Conservation (phyloP, 192 early-diverging fungal species). For the Borealophlyctis nickersoniae region DNA sequence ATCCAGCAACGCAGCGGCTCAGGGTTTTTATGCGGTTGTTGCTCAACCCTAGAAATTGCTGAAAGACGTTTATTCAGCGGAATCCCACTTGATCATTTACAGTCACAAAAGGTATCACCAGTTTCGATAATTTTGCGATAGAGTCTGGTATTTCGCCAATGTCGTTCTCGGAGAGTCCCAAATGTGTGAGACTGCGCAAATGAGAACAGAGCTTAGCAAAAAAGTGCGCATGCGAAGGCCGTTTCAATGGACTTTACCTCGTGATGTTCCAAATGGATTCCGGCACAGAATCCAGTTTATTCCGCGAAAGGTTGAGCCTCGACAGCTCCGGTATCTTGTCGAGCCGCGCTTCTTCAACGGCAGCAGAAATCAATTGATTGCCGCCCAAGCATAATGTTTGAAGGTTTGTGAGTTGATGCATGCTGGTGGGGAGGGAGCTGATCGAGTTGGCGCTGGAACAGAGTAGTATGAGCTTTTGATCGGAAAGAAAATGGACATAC, state of each 20-base stretch:
- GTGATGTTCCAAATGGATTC: conserved; percentile 16
- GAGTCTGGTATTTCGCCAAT: conserved; percentile 17
- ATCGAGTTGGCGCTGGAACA: conserved; percentile 18
- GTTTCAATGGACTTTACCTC: too few relatives aligned
- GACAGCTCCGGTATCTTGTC: conserved; percentile 17
- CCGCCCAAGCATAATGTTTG: conserved; percentile 21
- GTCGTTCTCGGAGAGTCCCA: conserved; percentile 16
- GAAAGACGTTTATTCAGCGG: too few relatives aligned
- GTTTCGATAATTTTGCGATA: conserved; percentile 10
- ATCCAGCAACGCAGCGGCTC: too few relatives aligned
- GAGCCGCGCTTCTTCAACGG: conserved; percentile 10
- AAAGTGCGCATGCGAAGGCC: too few relatives aligned
- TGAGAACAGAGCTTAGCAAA: too few relatives aligned
- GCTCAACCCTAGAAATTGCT: conserved; percentile 22
- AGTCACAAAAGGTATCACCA: conserved; percentile 7
- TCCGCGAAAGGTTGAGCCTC: conserved; percentile 13
- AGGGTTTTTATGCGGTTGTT: conserved; percentile 18
- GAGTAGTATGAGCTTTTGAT: too few relatives aligned
- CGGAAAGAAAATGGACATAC: too few relatives aligned
- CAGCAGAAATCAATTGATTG: conserved; percentile 12
- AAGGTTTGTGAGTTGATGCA: conserved; percentile 15
- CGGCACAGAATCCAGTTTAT: conserved; percentile 11
- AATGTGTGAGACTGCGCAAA: conserved; percentile 11
- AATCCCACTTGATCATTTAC: neutral
- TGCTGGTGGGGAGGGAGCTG: conserved; percentile 5